Evolutionary conservation across 495 filamentous ascomycete genomes (phyloP), one percentile per base, ranked within the genome.

Genomic region (Tuber umbilicatum): DNA sequence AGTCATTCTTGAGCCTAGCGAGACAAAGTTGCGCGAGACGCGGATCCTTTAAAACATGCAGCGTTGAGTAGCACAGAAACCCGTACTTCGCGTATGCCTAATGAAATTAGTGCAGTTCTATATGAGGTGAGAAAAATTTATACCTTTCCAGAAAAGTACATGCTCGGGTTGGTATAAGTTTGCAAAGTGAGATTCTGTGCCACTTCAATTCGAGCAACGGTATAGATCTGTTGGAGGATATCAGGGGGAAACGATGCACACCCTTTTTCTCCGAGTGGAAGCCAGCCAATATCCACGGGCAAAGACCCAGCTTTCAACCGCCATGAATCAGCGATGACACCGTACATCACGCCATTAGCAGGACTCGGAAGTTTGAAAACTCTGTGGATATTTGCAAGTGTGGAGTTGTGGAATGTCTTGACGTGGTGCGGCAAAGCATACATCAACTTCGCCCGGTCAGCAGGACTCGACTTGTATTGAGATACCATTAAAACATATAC

Each of bases 101-200:
- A 72, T 69, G 27, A 23, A n/a, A 72, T 39, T 50, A 75, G 83
- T 43, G 84, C 80, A 43, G 55, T 68, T 27, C n/a, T 0, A 39
- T 39, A 21, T 72, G 69, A 68, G 3, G 19, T 75, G 19, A 6
- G 27, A 73, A 35, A 38, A 38, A 40, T 72, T 73, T 70, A 72
- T 81, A 88, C 89, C 86, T 99, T 99, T 78, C 94, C 94, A 76
- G 91, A 91, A 82, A 92, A 99, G 83, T 99, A 99, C 91, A 97
- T 96, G 76, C 91, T 96, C 55, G 55, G 55, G 81, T 96, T 87
- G 40, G 93, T 86, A 75, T 94, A 87, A 6, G 89, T 89, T 81
- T 96, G 91, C 12, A 83, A 80, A 35, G 85, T 81, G 71, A 97
- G 90, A 79, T 94, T 87, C 82, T 97, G 89, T 17, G 86, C 83